Conservation (phyloP, 2,329 filamentous ascomycete species). For the Phaeosphaeria sp. region DNA sequence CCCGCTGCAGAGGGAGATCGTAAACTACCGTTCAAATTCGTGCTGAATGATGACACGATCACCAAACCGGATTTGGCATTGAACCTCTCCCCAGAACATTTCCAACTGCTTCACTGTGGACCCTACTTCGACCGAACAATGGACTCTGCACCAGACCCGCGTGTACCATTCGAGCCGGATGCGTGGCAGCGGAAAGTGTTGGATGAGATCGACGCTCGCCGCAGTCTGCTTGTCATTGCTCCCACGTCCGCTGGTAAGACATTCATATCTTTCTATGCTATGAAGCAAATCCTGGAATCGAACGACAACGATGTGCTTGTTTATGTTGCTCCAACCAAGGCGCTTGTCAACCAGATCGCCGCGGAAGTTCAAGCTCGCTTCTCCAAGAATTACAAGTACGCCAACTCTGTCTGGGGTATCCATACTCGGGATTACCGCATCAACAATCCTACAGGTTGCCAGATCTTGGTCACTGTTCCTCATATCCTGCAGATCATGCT, state of each 20-base stretch:
- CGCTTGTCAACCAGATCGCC: conserved; percentile 82
- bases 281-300: conserved; percentile 74
- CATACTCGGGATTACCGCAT: conserved; percentile 78
- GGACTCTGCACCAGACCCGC: conserved; percentile 70
- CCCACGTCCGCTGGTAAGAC: conserved; percentile 83
- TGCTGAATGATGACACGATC: conserved; percentile 26
- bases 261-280: conserved; percentile 84
- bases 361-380: conserved; percentile 79
- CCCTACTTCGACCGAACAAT: conserved; percentile 79
- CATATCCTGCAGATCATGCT: conserved; percentile 83
- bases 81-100: conserved; percentile 58
- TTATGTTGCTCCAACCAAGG: conserved; percentile 83
- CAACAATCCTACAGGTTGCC: conserved; percentile 75
- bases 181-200: conserved; percentile 78
- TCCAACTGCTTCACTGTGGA: conserved; percentile 73
- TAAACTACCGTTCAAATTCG: conserved; percentile 54
- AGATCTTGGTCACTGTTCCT: conserved; percentile 78
- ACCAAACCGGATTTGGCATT: conserved; percentile 41
- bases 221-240: conserved; percentile 76
- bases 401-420: conserved; percentile 77
- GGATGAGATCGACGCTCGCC: conserved; percentile 73
- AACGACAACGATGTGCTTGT: conserved; percentile 75
- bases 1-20: conserved; percentile 42
- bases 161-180: conserved; percentile 77
- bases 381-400: conserved; percentile 67